phyloP scores from a whole-genome alignment of 768 basidiomycete species.

The Mycena galericulata region DNA sequence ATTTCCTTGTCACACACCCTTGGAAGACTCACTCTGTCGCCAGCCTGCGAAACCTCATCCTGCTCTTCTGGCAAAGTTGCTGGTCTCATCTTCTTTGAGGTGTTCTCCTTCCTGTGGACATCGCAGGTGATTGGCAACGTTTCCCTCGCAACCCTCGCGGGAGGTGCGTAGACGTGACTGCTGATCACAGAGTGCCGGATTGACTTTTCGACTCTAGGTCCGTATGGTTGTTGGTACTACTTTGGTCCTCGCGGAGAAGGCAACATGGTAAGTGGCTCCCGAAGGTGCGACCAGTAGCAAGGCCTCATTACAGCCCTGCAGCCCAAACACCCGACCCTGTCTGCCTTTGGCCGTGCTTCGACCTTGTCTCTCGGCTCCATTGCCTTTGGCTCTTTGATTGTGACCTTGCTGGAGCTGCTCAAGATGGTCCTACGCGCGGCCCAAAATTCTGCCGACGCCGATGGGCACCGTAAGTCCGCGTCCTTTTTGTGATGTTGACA shows the following conservation, averaged over 20 bases:
- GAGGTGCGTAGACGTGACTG: constrained; percentile 61
- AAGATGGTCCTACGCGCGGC: constrained; percentile 68
- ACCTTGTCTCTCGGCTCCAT: constrained; percentile 87
- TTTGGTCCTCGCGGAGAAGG: constrained; percentile 79
- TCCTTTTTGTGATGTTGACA: not conserved
- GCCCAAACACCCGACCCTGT: constrained; percentile 78
- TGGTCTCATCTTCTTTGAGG: constrained; percentile 81
- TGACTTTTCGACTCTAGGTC: not conserved
- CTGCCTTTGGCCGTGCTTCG: constrained; percentile 79
- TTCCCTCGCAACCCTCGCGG: constrained; percentile 82
- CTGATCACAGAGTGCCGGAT: constrained; percentile 62
- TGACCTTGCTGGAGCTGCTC: constrained; percentile 81
- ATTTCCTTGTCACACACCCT: not conserved
- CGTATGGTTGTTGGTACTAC: constrained; percentile 75
- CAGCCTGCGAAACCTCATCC: constrained; percentile 62
- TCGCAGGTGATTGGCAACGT: constrained; percentile 87
- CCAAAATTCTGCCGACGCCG: constrained; percentile 68
- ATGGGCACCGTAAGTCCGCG: constrained; percentile 71
- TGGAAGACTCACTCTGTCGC: constrained; percentile 18
- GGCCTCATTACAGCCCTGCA: constrained; percentile 38
- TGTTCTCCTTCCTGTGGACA: constrained; percentile 89
- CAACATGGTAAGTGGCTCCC: constrained; percentile 62
- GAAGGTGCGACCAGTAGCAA: not conserved
- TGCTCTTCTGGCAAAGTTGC: constrained; percentile 84
- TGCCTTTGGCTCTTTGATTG: constrained; percentile 87